Conservation (phyloP, 208 protist genomes). For the Polymyxa betae region DNA sequence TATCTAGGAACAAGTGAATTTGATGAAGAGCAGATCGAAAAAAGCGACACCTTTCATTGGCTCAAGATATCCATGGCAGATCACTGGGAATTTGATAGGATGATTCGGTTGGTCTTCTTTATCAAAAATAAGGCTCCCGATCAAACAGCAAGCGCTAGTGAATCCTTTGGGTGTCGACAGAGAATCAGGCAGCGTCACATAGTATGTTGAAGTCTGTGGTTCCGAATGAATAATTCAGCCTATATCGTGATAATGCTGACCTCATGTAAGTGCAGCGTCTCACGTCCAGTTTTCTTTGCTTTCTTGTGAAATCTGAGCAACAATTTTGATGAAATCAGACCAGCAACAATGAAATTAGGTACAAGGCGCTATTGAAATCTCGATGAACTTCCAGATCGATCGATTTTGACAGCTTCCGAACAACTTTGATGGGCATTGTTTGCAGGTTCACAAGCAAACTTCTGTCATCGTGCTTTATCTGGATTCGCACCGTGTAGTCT, state of each 20-base stretch:
- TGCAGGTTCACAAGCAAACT: neutral
- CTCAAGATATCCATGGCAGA: neutral
- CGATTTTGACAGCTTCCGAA: neutral
- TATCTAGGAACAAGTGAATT: neutral
- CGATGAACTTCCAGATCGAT: constrained; percentile 22
- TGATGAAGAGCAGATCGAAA: neutral
- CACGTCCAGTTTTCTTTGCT: neutral
- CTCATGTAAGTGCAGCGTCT: constrained; percentile 24
- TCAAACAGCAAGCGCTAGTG: neutral
- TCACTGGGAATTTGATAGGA: neutral
- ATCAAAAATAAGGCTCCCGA: neutral
- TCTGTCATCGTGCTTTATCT: constrained; percentile 1
- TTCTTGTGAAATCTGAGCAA: constrained; percentile 23
- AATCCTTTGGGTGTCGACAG: neutral
- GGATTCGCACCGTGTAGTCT: constrained; percentile 17
- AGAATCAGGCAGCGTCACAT: neutral
- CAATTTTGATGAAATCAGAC: neutral
- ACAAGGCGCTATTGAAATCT: neutral
- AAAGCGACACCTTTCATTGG: neutral
- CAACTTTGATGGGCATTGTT: neutral
- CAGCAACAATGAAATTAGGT: neutral
- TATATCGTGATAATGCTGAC: neutral
- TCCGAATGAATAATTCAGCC: neutral
- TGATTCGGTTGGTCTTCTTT: neutral
- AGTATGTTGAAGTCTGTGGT: neutral